phyloP scores from a whole-genome alignment of 1,284 basidiomycete genomes.

The Ganoderma leucocontextum region DNA sequence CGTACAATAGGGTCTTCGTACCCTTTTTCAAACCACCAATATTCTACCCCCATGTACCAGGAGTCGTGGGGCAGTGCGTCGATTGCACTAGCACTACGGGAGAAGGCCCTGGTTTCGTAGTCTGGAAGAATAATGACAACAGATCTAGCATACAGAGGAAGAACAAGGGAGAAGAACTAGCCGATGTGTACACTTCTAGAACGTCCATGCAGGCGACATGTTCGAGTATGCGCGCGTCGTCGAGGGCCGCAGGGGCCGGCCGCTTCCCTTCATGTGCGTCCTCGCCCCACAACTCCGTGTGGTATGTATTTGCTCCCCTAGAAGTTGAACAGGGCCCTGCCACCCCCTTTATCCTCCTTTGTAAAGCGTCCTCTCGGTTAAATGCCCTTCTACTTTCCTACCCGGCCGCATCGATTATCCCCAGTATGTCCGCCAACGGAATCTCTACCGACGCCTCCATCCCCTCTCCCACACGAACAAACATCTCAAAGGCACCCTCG shows the following conservation, averaged over 20 bases:
- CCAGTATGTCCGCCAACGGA: too few species aligned
- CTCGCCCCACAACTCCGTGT: conserved; percentile 33
- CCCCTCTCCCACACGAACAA: background rate
- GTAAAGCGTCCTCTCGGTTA: too few species aligned
- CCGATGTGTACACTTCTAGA: background rate
- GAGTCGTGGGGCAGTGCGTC: conserved; percentile 56
- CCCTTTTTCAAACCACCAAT: too few species aligned
- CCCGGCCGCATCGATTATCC: too few species aligned
- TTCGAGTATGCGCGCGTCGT: conserved; percentile 32
- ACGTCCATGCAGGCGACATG: conserved; percentile 16
- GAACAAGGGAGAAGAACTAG: background rate
- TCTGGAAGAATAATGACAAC: background rate
- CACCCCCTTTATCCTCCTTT: too few species aligned
- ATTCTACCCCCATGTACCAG: too few species aligned
- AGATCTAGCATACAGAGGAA: background rate
- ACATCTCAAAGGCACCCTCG: background rate
- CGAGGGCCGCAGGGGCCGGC: conserved; percentile 18
- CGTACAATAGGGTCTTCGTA: too few species aligned
- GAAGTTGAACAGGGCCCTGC: conserved; percentile 14
- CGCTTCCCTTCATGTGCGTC: conserved; percentile 35
- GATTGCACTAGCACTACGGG: conserved; percentile 61
- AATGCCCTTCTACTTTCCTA: too few species aligned
- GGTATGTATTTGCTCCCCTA: conserved; percentile 27
- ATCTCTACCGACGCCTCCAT: too few species aligned
- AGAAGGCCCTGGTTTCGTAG: conserved; percentile 46